Evolutionary conservation across 2,329 filamentous ascomycete species (phyloP), one percentile per base, ranked within the genome.

Genomic region (Hypoxylon sp.): DNA sequence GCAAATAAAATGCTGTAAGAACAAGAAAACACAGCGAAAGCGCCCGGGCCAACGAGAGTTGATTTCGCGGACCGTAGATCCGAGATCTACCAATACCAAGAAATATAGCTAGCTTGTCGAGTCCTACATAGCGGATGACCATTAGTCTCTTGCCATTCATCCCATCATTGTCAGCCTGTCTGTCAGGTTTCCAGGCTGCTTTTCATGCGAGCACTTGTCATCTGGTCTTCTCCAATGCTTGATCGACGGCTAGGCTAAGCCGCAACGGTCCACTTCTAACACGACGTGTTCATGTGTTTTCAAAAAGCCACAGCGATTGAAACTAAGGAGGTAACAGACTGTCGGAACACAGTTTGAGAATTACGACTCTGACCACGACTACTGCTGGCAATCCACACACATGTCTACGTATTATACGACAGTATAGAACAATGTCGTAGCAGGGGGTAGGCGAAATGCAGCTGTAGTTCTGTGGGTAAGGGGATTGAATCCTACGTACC

Each of bases 311-410:
- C 29, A 52, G 15, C 27, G 32, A 55, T 66, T 78, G 77, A 79
- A 78, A 79, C 77, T 61, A 66, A 57, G 61, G 52, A 69, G 71
- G 77, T 77, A 74, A 73, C 76, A 77, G 72, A 67, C 73, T 73
- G 73, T 75, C 73, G 69, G 75, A 74, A 75, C 69, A 60, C 65
- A 64, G 77, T 79, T 78, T 79, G 74, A 78, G 74, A 71, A 71
- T 73, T 72, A 70, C 71, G 73, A 74, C 71, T 75, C 73, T 75
- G 62, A 62, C 55, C 27, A 65, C 39, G 50, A 37, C 46, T 29
- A 52, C 44, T 48, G 29, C 56, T 29, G 42, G 27, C 46, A 42
- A 17, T 19, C 42, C 24, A 63, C 44, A 32, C 35, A 59, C 5
- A 35, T 42, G n/a, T 32, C 52, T 29, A 54, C 29, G 37, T 24